Percentiles rank a stretch among this genome's conserved stretches.
phyloP scores from a whole-genome alignment of 2,329 filamentous ascomycete species.

The Fusarium irregulare region DNA sequence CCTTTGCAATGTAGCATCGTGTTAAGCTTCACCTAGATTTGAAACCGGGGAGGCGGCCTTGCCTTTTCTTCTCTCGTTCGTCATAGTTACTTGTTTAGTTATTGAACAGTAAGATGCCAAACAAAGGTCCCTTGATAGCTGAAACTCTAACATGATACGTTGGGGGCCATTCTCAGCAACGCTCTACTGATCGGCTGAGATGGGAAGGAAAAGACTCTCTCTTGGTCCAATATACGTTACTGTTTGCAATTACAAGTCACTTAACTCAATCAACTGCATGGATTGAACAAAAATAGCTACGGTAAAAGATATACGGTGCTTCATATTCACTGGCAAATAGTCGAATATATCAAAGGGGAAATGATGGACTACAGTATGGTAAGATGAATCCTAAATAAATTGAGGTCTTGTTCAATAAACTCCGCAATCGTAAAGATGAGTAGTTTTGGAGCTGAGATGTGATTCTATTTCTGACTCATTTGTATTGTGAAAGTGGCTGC shows the following conservation, averaged over 20 bases:
- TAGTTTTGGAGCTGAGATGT: background rate
- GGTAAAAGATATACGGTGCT: background rate
- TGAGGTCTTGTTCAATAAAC: background rate
- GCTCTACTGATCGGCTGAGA: constrained; percentile 10
- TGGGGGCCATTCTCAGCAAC: constrained; percentile 19
- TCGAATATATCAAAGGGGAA: background rate
- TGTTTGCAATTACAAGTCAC: background rate
- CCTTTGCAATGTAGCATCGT: constrained; percentile 23
- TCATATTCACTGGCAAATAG: background rate
- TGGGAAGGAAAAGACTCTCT: background rate
- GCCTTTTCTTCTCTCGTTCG: background rate
- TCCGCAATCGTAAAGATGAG: background rate
- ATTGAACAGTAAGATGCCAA: background rate
- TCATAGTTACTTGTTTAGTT: constrained; percentile 21
- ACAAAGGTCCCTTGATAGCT: constrained; percentile 37
- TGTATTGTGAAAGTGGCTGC: constrained; percentile 19
- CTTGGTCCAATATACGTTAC: background rate
- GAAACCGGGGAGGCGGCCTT: background rate
- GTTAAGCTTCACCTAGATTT: background rate
- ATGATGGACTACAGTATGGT: background rate
- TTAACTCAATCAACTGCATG: no score
- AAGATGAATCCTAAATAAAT: background rate
- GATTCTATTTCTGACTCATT: constrained; percentile 40
- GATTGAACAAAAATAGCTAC: no score
- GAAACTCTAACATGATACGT: constrained; percentile 33